Base-by-base conservation (phyloP, 768 basidiomycete species). In the Tubosaeta sp. region DNA sequence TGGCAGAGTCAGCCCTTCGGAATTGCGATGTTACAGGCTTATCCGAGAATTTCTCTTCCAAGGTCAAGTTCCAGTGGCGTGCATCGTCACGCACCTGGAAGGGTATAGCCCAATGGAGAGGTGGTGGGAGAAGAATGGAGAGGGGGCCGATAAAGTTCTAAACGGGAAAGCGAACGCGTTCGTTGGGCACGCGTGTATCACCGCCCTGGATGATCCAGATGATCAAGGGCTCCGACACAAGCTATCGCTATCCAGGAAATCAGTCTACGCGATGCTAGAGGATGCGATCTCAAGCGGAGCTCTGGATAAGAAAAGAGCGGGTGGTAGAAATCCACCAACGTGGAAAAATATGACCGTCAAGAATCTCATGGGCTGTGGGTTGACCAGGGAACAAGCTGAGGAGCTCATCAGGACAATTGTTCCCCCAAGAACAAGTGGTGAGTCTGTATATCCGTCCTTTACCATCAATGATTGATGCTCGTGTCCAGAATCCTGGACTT, bases 1-100 rank as follows among this genome's bases (percentile, higher is more conserved):
- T 0, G 69, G 70, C 1, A 71, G 43, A 57, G 74, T 48, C 58
- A 56, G 19, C 45, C 59, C n/a, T 7, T 54, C 66, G 6, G 57
- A 65, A 13, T 41, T 61, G 49, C 63, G 27, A 69, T 60, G 55
- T 73, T 72, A n/a, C 57, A 58, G 50, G 41, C 56, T 74, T 12
- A 73, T 74, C 51, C 57, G 63, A 26, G 62, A 76, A 31, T 62
- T 72, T 37, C 66, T 77, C 31, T 76, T 75, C 55, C 63, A 62
- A 22, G 46, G 58, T 19, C 52, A 65, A 43, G 71, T 76, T 9
- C 74, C 75, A 5, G 63, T 71, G 19, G 64, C 72, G 1, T 51
- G 76, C 14, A 64, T 71, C 6, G 59, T 76, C 33, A 76, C 74
- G 4, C 67, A 72, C 26, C 66, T 76, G 9, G 75, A 74, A 51